Conservation (phyloP, 805 yeast genomes). For the Suhomyces canberraensis region DNA sequence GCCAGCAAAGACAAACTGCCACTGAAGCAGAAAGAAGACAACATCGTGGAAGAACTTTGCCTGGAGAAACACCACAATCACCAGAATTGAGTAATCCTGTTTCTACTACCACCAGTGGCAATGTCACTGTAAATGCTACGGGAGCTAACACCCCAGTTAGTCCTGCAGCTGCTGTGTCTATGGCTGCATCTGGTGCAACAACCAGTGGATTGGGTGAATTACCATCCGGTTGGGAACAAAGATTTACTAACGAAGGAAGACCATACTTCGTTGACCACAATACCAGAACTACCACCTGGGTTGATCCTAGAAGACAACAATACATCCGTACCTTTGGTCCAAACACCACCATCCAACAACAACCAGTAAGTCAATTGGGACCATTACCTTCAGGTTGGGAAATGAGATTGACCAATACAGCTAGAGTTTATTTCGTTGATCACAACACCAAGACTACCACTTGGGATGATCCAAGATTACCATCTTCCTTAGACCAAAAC, state of each 20-base stretch:
- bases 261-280: conserved; percentile 98
- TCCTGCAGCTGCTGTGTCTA: conserved; percentile 63
- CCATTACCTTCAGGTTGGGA: conserved; percentile 99
- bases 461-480: conserved; percentile 99
- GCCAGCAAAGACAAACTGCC: conserved; percentile 58
- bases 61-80: conserved; percentile 50
- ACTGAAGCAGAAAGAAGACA: conserved; percentile 89
- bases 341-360: conserved; percentile 91
- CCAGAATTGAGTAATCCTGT: conserved; percentile 40
- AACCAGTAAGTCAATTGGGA: conserved; percentile 95
- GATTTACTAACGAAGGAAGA: conserved; percentile 96
- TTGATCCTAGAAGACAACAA: conserved; percentile 98
- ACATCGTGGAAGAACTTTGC: conserved; percentile 86
- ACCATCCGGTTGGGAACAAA: conserved; percentile 99
- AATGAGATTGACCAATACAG: conserved; percentile 98
- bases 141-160: conserved; percentile 52
- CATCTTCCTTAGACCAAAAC: conserved; percentile 94
- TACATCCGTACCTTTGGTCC: conserved; percentile 93
- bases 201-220: conserved; percentile 95
- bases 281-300: conserved; percentile 99
- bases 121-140: conserved; percentile 44
- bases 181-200: conserved; percentile 81
- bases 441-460: conserved; percentile 99
- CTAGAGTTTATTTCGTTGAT: conserved; percentile 97
- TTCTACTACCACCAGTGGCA: conserved; percentile 31